Evolutionary conservation across 2,329 filamentous ascomycete species (phyloP).

Genomic region (Cladophialophora immunda): DNA sequence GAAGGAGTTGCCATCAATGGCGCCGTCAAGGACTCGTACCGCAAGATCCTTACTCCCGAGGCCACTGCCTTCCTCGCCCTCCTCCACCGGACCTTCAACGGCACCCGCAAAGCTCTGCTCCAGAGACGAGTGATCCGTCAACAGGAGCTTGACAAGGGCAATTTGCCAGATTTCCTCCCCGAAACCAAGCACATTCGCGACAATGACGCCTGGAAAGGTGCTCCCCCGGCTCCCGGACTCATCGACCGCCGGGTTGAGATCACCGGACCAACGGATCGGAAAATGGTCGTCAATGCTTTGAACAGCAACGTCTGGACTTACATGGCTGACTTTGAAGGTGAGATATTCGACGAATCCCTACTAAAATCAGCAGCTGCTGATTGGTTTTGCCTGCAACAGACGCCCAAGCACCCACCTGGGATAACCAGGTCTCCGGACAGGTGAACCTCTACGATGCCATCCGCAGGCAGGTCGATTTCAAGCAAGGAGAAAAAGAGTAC

Average conservation of each 20-base stretch:
- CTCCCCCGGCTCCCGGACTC: slow-evolving; percentile 87
- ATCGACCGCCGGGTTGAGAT: slow-evolving; percentile 96
- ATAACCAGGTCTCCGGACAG: slow-evolving; percentile 99
- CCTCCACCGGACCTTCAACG: slow-evolving; percentile 93
- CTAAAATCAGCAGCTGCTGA: slow-evolving; percentile 11
- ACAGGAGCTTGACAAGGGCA: slow-evolving; percentile 89
- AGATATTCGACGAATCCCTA: slow-evolving; percentile 27
- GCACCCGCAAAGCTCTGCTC: slow-evolving; percentile 84
- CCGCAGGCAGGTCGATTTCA: slow-evolving; percentile 93
- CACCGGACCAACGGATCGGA: slow-evolving; percentile 94
- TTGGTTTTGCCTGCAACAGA: slow-evolving; percentile 62
- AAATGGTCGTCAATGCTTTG: slow-evolving; percentile 98
- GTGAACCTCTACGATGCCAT: slow-evolving; percentile 97
- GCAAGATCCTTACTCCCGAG: slow-evolving; percentile 90
- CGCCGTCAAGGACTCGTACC: slow-evolving; percentile 76
- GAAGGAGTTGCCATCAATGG: slow-evolving; percentile 89
- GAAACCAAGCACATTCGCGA: slow-evolving; percentile 97
- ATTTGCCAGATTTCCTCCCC: slow-evolving; percentile 90
- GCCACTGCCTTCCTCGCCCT: slow-evolving; percentile 92
- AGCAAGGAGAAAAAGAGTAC: slow-evolving; percentile 93
- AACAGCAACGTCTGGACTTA: slow-evolving; percentile 98
- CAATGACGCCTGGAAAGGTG: slow-evolving; percentile 91
- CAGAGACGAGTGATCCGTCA: slow-evolving; percentile 87
- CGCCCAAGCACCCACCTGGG: slow-evolving; percentile 95
- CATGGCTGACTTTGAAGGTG: slow-evolving; percentile 99